Evolutionary conservation across 129 eudicot genomes (phyloP), one percentile per base, ranked within the genome.

Genomic region (Chrysanthemum seticuspe): DNA sequence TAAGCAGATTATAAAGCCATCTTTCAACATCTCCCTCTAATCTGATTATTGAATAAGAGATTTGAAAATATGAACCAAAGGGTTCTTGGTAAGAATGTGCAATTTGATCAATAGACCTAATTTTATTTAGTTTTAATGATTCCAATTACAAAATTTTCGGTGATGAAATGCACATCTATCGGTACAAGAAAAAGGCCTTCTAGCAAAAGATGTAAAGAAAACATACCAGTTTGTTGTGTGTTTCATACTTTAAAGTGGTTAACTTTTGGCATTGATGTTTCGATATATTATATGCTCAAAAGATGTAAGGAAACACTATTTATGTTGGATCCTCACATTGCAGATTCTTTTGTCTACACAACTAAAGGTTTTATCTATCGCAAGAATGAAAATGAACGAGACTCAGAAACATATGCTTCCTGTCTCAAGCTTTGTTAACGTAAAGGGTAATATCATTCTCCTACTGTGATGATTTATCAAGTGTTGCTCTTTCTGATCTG

Each of bases 391-490:
- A 44, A 34, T 65, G 67, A 55, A 44, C 21, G 66, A 40, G 66
- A 55, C 66, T 53, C 45, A 53, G 47, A 75, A 67, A 34, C 70
- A 74, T 49, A 21, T 74, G 60, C 70, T 62, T 50, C 59, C 21
- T 1, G 62, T 15, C 10, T 62, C 78, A 50, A 62, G 54, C 6
- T 74, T 74, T 15, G 36, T 51, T 15, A 62, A 12, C 21, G 16
- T 74, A 63, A 23, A 62, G 62, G 78, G 62, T 50, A 31, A 74
- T 74, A 44, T 74, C 70, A 74, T 74, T 74, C 50, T 62, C 51
- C 62, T 62, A 49, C 21, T 62, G 78, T 74, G 78, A 74, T 31
- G 78, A 74, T 74, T 21, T 74, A 50, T 62, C 78, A 74, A 74
- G 70, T 51, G 27, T 13, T 54, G 23, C 44, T 52, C 66, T 67